Base-by-base conservation (phyloP, 1,284 basidiomycete genomes). In the Inonotus obliquus region DNA sequence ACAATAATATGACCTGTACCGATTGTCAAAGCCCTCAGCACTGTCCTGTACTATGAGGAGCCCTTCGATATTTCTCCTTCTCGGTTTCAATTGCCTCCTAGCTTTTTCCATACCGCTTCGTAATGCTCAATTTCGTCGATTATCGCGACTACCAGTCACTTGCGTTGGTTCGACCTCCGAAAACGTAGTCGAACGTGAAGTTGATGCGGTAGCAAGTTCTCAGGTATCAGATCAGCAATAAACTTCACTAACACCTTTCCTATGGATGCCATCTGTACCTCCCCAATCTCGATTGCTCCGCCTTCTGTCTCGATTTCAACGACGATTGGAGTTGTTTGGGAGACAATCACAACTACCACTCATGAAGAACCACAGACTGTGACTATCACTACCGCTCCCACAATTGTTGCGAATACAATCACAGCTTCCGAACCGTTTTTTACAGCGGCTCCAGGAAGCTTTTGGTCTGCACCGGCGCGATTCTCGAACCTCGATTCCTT, bases 401-500 rank as follows among this genome's bases (percentile, higher is more conserved):
- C 69, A 17, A 75, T 75, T 5, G 66, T 74, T 3, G 74, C 73
- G 0, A 68, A 73, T 21, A 62, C 51, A 35, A 44, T 59, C 32
- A 63, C 61, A 2, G 61, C 53, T 32, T 62, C 63, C 2, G 52
- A 61, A n/a, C 59, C 59, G 21, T 49, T n/a, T n/a, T n/a, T 58
- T 17, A 57, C 52, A 38, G 61, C 47, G 48, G 68, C 52, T 69
- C 38, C 63, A n/a, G 49, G 69, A 23, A 72, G 72, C 2, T 57
- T 70, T 21, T 91, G 88, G 88, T 61, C 73, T 1, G 71, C 76
- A 4, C 84, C 87, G 0, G 66, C 76, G 0, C 73, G 76, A 21
- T 82, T 87, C 75, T 77, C 79, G 0, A 80, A 89, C 68, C 77
- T 91, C 32, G 72, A 76, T 23, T 67, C 80, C 1, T 91, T 89